A percentile compares a stretch with the other conserved stretches of the same genome.
Conservation (phyloP, 306 rosid species). For the Ormosia emarginata region DNA sequence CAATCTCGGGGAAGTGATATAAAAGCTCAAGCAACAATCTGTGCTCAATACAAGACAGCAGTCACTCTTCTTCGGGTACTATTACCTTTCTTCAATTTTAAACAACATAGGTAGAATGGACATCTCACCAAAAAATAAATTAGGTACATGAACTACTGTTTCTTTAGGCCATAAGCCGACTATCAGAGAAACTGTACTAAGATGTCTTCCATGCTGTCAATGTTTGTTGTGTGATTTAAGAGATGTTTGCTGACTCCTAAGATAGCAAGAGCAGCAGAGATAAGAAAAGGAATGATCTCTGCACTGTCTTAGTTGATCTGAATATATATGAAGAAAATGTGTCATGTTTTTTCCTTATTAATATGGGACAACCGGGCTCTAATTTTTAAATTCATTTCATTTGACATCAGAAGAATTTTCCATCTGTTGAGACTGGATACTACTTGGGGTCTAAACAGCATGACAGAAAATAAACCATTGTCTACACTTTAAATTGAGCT, state of each 20-base stretch:
- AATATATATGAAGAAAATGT: conserved; percentile 6
- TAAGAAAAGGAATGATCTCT: background rate
- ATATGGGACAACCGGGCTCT: background rate
- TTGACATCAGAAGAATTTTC: background rate
- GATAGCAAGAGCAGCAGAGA: background rate
- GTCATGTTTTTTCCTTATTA: background rate
- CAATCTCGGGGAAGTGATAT: conserved; percentile 96
- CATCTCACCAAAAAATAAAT: background rate
- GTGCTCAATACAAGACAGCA: conserved; percentile 95
- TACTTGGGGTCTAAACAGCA: background rate
- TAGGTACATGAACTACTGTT: background rate
- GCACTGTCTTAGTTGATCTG: conserved; percentile 5
- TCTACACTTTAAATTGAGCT: background rate
- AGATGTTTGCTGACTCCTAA: background rate
- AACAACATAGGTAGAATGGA: background rate
- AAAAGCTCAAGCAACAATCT: conserved; percentile 94
- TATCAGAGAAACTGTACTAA: conserved; percentile 1
- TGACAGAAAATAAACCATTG: background rate
- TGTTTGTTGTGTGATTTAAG: background rate
- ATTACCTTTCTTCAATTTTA: conserved; percentile 6
- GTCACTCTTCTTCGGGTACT: conserved; percentile 92
- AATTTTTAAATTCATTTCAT: background rate
- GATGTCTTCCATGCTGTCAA: background rate
- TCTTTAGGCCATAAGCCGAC: conserved; percentile 14
- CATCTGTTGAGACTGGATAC: background rate